Evolutionary conservation across 495 filamentous ascomycete species (phyloP).

Genomic region (Amphirosellinia nigrospora): DNA sequence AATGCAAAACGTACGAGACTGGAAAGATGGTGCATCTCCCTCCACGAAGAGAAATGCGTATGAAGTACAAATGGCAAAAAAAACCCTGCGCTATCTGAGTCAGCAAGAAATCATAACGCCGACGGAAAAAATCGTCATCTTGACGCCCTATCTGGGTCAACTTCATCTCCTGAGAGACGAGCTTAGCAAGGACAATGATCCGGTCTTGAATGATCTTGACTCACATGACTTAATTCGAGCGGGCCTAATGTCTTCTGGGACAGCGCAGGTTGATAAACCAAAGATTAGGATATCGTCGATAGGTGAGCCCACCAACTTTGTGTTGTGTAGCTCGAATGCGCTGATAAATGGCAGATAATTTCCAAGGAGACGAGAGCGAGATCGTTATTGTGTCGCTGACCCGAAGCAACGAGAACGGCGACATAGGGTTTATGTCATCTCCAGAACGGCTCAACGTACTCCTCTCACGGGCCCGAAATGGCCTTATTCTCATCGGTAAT

Average conservation of each 20-base stretch:
- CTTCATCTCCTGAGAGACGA: conserved; percentile 59
- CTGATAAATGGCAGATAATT: too few species aligned
- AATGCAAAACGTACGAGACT: conserved; percentile 49
- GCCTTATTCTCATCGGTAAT: conserved; percentile 71
- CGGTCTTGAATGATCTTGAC: conserved; percentile 63
- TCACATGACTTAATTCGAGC: too few species aligned
- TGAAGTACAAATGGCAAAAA: conserved; percentile 69
- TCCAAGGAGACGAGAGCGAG: too few species aligned
- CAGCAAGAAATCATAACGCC: conserved; percentile 69
- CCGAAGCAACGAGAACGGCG: conserved; percentile 63
- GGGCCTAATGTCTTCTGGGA: too few species aligned
- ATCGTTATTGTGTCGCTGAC: conserved; percentile 61
- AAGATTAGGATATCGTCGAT: too few species aligned
- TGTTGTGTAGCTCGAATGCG: too few species aligned
- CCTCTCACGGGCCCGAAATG: conserved; percentile 68
- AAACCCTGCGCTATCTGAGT: conserved; percentile 68
- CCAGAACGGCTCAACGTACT: conserved; percentile 73
- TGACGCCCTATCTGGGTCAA: conserved; percentile 77
- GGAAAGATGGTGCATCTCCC: conserved; percentile 53
- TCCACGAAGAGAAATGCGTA: conserved; percentile 66
- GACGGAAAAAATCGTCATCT: conserved; percentile 65
- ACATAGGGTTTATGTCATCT: conserved; percentile 74
- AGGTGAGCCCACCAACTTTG: too few species aligned
- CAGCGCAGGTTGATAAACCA: too few species aligned
- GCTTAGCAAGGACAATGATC: conserved; percentile 57